Evolutionary conservation across 192 early-diverging fungal genomes (phyloP).

Genomic region (Endogone sp.): DNA sequence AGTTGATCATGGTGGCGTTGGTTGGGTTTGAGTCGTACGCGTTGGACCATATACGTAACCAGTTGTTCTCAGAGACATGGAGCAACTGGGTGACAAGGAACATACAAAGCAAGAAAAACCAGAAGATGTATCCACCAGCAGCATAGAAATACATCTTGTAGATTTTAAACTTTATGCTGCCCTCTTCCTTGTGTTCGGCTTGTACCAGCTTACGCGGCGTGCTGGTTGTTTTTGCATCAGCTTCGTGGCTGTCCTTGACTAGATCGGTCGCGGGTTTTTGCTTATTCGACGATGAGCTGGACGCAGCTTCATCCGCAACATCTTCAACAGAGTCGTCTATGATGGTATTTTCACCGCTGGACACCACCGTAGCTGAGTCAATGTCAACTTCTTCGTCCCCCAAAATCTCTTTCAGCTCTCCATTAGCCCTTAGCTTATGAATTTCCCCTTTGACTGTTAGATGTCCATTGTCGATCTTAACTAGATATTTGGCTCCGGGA

Average conservation of each 20-base stretch:
- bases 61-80: conserved; percentile 31
- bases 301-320: not conserved
- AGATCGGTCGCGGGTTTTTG: not conserved
- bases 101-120: conserved; percentile 39
- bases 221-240: not conserved
- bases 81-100: conserved; percentile 33
- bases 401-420: conserved; percentile 25
- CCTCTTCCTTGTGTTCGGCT: conserved; percentile 77
- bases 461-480: conserved; percentile 46
- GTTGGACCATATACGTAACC: conserved; percentile 37
- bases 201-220: conserved; percentile 55
- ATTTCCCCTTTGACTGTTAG: conserved; percentile 30
- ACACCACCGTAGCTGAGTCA: no score
- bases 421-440: conserved; percentile 14
- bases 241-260: no score
- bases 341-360: not conserved
- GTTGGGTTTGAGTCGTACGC: not conserved
- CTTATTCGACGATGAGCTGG: not conserved
- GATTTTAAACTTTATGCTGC: conserved; percentile 67
- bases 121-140: conserved; percentile 50
- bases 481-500: conserved; percentile 43
- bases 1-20: no score
- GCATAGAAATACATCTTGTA: conserved; percentile 69
- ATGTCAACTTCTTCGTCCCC: conserved; percentile 31
- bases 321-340: not conserved